Percentiles rank a stretch among this genome's conserved stretches.
Conservation (phyloP, 768 basidiomycete genomes). For the Lentinula aciculospora region DNA sequence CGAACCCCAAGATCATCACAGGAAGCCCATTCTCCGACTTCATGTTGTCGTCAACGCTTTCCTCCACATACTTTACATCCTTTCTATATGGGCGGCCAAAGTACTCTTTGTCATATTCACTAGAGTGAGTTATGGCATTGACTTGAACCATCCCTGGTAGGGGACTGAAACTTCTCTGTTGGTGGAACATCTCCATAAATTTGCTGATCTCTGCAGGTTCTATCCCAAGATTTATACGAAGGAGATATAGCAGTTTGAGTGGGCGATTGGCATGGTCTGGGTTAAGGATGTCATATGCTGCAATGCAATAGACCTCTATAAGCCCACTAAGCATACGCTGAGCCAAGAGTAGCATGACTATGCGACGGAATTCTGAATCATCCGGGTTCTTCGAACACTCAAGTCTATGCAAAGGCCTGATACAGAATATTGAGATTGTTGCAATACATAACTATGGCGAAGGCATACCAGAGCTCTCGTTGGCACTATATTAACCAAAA, state of each 20-base stretch:
- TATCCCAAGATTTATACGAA: not conserved
- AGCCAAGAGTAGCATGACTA: not conserved
- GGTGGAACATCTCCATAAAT: not conserved
- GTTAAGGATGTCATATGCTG: not conserved
- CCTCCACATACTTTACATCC: not conserved
- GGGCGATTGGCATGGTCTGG: not conserved
- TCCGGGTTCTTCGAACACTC: not conserved
- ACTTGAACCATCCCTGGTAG: not conserved
- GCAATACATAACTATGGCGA: too few relatives aligned
- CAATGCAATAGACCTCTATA: not conserved
- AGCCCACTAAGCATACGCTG: not conserved
- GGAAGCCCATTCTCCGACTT: not conserved
- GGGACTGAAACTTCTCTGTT: not conserved
- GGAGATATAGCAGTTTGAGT: not conserved
- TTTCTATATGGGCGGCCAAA: not conserved
- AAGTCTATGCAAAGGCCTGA: not conserved
- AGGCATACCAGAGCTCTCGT: not conserved
- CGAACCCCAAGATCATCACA: not conserved
- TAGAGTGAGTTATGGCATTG: not conserved
- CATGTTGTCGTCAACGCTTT: not conserved
- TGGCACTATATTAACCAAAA: not conserved
- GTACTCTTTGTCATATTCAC: not conserved
- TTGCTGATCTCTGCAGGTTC: not conserved
- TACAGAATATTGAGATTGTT: not conserved
- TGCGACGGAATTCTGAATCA: not conserved